Base-by-base conservation (phyloP, 2,329 filamentous ascomycete species). In the Cercospora canescens region DNA sequence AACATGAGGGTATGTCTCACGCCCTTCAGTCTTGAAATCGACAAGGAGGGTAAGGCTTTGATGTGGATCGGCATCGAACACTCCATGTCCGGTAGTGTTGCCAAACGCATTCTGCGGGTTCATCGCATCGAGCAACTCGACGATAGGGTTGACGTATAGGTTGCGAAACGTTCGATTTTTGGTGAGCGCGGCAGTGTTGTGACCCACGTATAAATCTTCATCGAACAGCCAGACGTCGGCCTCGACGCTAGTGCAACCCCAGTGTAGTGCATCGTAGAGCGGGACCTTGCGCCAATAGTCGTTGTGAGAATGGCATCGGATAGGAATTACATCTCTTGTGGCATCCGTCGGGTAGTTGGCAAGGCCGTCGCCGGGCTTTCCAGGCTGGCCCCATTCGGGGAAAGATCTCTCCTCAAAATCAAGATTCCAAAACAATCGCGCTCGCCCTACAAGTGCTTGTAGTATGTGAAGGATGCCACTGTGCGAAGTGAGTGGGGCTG, bases 241-340 rank as follows among this genome's bases (percentile, higher is more conserved):
- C 77, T 92, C 90, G 3, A 91, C 82, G 9, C 88, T 85, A 6
- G 86, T 85, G 70, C 87, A 90, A 2, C 88, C 88, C 63, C 84
- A 81, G 6, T 84, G 83, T 26, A 73, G 56, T 24, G 89, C 90
- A 11, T 87, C 86, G 71, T 86, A 88, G 3, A 92, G 80, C 0
- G 89, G 89, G 0, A 85, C 80, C 18, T 81, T 80, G 57, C 88
- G 85, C 87, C 87, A 89, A 76, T 91, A 92, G 75, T 92, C 89
- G 71, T 91, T 91, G 74, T 91, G 89, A 1, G 86, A 89, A 75
- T 91, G 88, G 68, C 87, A 89, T 1, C 81, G 79, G 32, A 88
- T 82, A 1, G 88, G 86, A 2, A 80, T 74, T 18, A 87, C 79
- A 52, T 77, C 79, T 55, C 77, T 76, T 1, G 74, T 80, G 3